phyloP scores from a whole-genome alignment of 768 basidiomycete genomes.

The Plicaturopsis crispa region DNA sequence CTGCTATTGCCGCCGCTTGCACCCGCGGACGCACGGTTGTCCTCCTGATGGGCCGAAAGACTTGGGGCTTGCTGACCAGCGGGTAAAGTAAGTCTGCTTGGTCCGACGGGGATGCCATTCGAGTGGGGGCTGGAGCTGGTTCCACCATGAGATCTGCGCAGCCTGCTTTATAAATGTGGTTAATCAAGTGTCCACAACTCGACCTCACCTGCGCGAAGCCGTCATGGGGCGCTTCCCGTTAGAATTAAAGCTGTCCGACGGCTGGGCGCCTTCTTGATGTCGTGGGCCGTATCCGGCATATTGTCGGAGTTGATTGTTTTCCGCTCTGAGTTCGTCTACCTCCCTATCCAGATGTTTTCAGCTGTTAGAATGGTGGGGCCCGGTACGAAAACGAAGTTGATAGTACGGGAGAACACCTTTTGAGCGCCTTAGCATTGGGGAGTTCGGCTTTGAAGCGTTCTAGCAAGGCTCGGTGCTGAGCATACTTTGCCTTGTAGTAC shows the following conservation, averaged over 20 bases:
- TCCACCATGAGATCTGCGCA: conserved; percentile 18
- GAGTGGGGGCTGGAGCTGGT: conserved; percentile 58
- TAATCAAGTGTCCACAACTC: no score
- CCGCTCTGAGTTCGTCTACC: conserved; percentile 37
- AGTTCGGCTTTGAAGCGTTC: conserved; percentile 46
- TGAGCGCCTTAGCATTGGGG: conserved; percentile 37
- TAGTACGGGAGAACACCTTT: conserved; percentile 42
- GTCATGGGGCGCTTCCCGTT: conserved; percentile 64
- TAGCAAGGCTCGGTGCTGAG: conserved; percentile 45
- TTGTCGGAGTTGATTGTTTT: conserved; percentile 42
- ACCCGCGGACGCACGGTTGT: conserved; percentile 7
- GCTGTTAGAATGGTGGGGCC: conserved; percentile 1
- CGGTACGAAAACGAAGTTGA: conserved; percentile 6
- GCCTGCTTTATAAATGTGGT: no score
- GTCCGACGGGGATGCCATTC: conserved; percentile 44
- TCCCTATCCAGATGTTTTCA: conserved; percentile 27
- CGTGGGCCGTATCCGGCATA: conserved; percentile 20
- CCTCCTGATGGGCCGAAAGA: conserved; percentile 2
- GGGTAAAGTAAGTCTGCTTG: conserved; percentile 61
- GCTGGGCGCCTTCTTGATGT: conserved; percentile 14
- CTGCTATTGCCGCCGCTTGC: no score
- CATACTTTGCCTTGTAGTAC: conserved; percentile 49
- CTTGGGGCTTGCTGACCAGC: conserved; percentile 47
- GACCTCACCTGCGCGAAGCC: conserved; percentile 35
- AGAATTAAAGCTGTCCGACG: conserved; percentile 34